These are phyloP conservation scores for Cryptosporidium viatorum DNA, from an alignment of 169 alveolate species.

Conservation along the genomic window DNA sequence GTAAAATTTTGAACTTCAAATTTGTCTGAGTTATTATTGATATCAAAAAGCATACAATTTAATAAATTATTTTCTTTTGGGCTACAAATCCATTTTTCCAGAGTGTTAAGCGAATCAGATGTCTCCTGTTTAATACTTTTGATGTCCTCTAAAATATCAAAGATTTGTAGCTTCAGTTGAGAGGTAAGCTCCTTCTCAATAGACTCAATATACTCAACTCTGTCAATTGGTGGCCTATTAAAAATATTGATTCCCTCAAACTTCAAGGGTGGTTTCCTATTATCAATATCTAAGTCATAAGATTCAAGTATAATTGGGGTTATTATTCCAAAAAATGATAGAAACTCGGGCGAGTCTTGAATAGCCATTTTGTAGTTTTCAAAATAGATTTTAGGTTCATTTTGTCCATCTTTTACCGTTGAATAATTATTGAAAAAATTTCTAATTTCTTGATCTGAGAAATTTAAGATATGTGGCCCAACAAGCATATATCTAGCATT, in stretches of 20 bases:
- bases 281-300: conserved; percentile 30
- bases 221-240: neutral
- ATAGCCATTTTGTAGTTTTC: conserved; percentile 47
- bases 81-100: conserved; percentile 10
- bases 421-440: conserved; percentile 76
- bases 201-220: conserved; percentile 15
- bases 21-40: neutral
- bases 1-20: neutral
- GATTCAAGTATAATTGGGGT: conserved; percentile 42
- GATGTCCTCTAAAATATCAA: conserved; percentile 7
- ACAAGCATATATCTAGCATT: conserved; percentile 74
- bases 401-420: conserved; percentile 48
- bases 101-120: conserved; percentile 2
- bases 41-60: neutral
- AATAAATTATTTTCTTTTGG: conserved; percentile 3
- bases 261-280: neutral
- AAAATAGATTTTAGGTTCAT: conserved; percentile 36
- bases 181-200: conserved; percentile 7
- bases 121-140: conserved; percentile 17
- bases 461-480: conserved; percentile 59
- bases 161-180: neutral
- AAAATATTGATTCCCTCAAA: conserved; percentile 2
- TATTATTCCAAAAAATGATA: conserved; percentile 69
- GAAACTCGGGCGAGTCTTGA: conserved; percentile 58
- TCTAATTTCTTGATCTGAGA: conserved; percentile 71